Conservation (phyloP, 2,329 filamentous ascomycete genomes). For the Calcarisporium arbuscula region DNA sequence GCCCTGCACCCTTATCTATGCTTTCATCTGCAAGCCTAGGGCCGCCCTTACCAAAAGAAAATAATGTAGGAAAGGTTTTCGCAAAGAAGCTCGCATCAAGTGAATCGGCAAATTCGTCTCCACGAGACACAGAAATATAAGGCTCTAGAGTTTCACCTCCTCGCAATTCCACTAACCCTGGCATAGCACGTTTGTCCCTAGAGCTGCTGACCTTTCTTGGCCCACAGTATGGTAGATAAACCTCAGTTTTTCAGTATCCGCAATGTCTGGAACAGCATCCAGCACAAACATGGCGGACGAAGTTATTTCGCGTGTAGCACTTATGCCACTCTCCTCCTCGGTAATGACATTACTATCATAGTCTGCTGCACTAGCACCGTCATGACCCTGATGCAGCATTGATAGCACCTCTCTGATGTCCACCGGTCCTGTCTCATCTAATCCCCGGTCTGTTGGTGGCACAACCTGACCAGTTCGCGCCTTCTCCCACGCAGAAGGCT, state of each 20-base stretch:
- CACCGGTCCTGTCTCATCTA: conserved; percentile 3
- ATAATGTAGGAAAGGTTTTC: conserved; percentile 10
- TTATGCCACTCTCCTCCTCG: background rate
- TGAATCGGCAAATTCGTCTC: conserved; percentile 9
- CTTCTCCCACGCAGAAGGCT: conserved; percentile 8
- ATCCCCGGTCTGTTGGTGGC: conserved; percentile 7
- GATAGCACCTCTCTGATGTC: conserved; percentile 9
- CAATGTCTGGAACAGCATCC: conserved; percentile 4
- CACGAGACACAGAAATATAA: conserved; percentile 7
- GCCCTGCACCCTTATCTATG: too few relatives aligned
- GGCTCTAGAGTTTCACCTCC: background rate
- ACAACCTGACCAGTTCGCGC: conserved; percentile 9
- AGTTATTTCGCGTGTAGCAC: conserved; percentile 6
- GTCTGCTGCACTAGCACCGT: background rate
- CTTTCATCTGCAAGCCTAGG: conserved; percentile 5
- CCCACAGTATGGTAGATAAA: conserved; percentile 1
- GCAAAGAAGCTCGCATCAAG: conserved; percentile 9
- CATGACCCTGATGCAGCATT: background rate
- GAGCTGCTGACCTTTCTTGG: background rate
- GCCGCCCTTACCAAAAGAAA: conserved; percentile 9
- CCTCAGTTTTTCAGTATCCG: conserved; percentile 4
- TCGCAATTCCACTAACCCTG: background rate
- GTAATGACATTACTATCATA: background rate
- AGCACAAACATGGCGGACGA: conserved; percentile 7
- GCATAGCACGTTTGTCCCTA: background rate